These are phyloP conservation scores for Alternaria panax DNA, from an alignment of 2,329 filamentous ascomycete genomes.

Conservation along the genomic window DNA sequence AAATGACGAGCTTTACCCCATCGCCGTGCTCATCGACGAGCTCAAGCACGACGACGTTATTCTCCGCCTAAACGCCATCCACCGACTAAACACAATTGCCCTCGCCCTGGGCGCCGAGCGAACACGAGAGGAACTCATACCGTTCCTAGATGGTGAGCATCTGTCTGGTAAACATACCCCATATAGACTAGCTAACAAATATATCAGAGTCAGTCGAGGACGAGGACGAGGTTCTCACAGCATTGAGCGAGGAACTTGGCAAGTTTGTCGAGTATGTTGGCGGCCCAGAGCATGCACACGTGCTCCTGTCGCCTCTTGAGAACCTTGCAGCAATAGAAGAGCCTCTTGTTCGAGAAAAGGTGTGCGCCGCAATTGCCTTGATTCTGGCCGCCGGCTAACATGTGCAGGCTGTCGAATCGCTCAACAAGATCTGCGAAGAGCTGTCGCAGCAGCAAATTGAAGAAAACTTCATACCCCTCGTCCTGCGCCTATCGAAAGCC, in stretches of 20 bases:
- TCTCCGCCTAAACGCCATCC: conserved; percentile 96
- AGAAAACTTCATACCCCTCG: conserved; percentile 95
- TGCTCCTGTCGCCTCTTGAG: conserved; percentile 94
- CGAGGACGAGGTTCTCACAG: conserved; percentile 97
- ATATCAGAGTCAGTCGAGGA: conserved; percentile 93
- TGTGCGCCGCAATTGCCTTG: conserved; percentile 48
- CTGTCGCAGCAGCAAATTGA: conserved; percentile 92
- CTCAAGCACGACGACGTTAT: conserved; percentile 99
- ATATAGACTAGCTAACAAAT: conserved; percentile 42
- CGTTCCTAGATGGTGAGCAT: conserved; percentile 92
- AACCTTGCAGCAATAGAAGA: conserved; percentile 99
- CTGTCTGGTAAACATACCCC: neutral
- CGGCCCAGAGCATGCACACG: conserved; percentile 90
- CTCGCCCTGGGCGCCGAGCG: conserved; percentile 94
- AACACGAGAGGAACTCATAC: conserved; percentile 97
- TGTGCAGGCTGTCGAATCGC: conserved; percentile 88
- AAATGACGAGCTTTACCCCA: conserved; percentile 99
- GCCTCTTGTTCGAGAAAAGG: conserved; percentile 97
- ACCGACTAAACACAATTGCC: conserved; percentile 96
- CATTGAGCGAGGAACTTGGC: conserved; percentile 94
- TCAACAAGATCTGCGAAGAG: conserved; percentile 98
- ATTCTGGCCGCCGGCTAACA: conserved; percentile 38
- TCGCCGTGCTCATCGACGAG: conserved; percentile 99
- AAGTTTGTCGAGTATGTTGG: conserved; percentile 98
- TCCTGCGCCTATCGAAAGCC: conserved; percentile 94